phyloP scores from a whole-genome alignment of 2,329 filamentous ascomycete species.

The Aureobasidium zeae region DNA sequence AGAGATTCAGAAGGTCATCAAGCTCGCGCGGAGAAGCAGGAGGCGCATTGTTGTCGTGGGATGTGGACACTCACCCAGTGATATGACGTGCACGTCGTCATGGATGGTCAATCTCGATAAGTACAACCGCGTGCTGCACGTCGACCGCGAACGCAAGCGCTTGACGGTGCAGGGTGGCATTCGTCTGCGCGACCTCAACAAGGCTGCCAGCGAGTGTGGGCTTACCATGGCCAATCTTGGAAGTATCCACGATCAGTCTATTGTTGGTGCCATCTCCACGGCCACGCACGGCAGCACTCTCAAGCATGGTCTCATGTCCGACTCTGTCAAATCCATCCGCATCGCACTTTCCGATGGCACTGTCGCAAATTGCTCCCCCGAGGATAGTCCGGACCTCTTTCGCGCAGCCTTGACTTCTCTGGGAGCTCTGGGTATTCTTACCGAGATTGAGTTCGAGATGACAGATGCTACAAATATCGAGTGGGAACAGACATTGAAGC shows the following conservation, averaged over 20 bases:
- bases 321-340: slow-evolving; percentile 63
- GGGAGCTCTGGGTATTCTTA: slow-evolving; percentile 82
- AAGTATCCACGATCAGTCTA: slow-evolving; percentile 88
- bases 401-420: slow-evolving; percentile 78
- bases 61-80: slow-evolving; percentile 83
- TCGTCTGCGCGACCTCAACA: slow-evolving; percentile 63
- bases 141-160: slow-evolving; percentile 56
- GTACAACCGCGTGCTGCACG: slow-evolving; percentile 60
- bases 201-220: slow-evolving; percentile 62
- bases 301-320: slow-evolving; percentile 72
- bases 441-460: slow-evolving; percentile 76
- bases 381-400: slow-evolving; percentile 69
- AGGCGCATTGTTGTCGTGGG: slow-evolving; percentile 79
- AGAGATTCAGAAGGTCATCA: slow-evolving; percentile 77
- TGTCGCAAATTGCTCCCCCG: slow-evolving; percentile 57
- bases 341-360: slow-evolving; percentile 76
- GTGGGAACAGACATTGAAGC: slow-evolving; percentile 73
- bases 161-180: slow-evolving; percentile 85
- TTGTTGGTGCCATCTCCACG: slow-evolving; percentile 85
- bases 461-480: slow-evolving; percentile 72
- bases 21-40: slow-evolving; percentile 69
- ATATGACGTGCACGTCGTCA: slow-evolving; percentile 82
- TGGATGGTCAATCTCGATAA: slow-evolving; percentile 94
- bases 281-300: slow-evolving; percentile 88
- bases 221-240: slow-evolving; percentile 86